A percentile compares a stretch with the other conserved stretches of the same genome.
phyloP scores from a whole-genome alignment of 495 filamentous ascomycete species.

The Penicillium waksmanii region DNA sequence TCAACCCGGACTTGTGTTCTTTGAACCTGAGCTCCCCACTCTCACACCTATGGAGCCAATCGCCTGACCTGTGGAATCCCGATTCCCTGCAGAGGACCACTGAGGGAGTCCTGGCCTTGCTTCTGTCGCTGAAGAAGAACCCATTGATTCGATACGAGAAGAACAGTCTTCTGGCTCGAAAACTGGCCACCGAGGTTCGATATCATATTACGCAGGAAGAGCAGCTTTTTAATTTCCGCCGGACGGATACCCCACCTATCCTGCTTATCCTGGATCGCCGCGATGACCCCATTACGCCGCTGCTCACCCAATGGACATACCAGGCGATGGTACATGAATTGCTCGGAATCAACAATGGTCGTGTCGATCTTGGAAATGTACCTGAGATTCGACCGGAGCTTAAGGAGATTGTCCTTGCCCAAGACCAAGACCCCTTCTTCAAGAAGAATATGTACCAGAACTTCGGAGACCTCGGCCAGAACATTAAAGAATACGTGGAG shows the following conservation, averaged over 20 bases:
- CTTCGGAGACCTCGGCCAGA: conserved; percentile 94
- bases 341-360: conserved; percentile 88
- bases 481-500: conserved; percentile 98
- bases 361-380: conserved; percentile 83
- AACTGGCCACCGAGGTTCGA: conserved; percentile 86
- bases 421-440: conserved; percentile 98
- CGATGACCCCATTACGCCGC: conserved; percentile 94
- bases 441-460: conserved; percentile 99
- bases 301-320: conserved; percentile 98
- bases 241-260: conserved; percentile 92
- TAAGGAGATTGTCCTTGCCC: conserved; percentile 92
- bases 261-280: conserved; percentile 87
- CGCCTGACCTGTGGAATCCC: conserved; percentile 85
- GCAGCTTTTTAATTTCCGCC: conserved; percentile 95
- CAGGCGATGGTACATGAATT: conserved; percentile 99
- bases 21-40: conserved; percentile 74
- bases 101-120: conserved; percentile 80
- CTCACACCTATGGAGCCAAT: conserved; percentile 73
- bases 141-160: conserved; percentile 93
- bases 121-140: conserved; percentile 93
- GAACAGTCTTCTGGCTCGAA: conserved; percentile 87
- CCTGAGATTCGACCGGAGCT: conserved; percentile 90
- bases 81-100: conserved; percentile 82
- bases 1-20: conserved; percentile 93
- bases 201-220: conserved; percentile 96